Conservation (phyloP, 768 basidiomycete species). For the Collybiopsis luxurians region DNA sequence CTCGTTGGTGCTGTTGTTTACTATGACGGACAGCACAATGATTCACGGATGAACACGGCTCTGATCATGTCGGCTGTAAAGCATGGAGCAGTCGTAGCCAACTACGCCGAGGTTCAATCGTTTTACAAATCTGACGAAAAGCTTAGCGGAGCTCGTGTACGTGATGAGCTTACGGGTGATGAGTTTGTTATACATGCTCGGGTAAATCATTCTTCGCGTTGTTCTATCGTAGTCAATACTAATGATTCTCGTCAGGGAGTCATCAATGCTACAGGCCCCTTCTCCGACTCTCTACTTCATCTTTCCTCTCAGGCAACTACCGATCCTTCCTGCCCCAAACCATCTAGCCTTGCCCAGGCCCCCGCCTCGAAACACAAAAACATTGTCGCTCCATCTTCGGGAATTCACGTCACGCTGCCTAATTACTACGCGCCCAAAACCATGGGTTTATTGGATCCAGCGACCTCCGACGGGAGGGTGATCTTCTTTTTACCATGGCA, state of each 20-base stretch:
- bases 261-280: constrained; percentile 97
- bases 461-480: constrained; percentile 94
- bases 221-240: not conserved
- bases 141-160: constrained; percentile 71
- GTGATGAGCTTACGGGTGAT: constrained; percentile 80
- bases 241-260: constrained; percentile 53
- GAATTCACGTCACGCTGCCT: constrained; percentile 94
- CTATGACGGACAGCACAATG: constrained; percentile 99
- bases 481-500: constrained; percentile 99
- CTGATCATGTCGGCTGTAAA: constrained; percentile 93
- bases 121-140: constrained; percentile 67
- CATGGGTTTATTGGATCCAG: constrained; percentile 94
- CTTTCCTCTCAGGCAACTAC: constrained; percentile 46
- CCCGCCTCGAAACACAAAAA: constrained; percentile 64
- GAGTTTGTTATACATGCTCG: constrained; percentile 82
- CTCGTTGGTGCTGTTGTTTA: constrained; percentile 73
- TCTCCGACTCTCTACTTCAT: constrained; percentile 79
- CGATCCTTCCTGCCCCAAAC: constrained; percentile 1
- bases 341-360: not conserved
- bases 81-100: constrained; percentile 82
- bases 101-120: constrained; percentile 83
- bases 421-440: constrained; percentile 94
- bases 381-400: constrained; percentile 91
- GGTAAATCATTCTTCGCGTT: constrained; percentile 30
- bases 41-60: constrained; percentile 97